Evolutionary conservation across 352 stramenopile genomes (phyloP), one percentile per base, ranked within the genome.

Genomic region (Phytophthora meadii): DNA sequence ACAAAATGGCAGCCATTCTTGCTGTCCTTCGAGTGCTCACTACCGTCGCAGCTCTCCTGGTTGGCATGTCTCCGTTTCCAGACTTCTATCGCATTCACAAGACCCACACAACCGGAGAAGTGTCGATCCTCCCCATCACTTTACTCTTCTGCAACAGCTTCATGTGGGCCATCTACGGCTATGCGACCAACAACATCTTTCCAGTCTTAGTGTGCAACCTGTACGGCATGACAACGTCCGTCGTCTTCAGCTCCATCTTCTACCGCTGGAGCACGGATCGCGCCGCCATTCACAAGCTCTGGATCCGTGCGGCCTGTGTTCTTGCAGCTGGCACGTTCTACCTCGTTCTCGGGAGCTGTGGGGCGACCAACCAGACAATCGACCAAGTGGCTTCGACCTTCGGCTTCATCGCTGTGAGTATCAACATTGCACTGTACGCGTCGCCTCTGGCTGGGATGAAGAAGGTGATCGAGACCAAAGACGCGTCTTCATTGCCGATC

Each of bases 121-220:
- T 73, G 32, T 77, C 68, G 5, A 63, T 76, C 36, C 40, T 81
- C 10, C 68, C 72, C 17, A 62, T 73, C 37, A 73, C 54, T 6
- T 32, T 70, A 17, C 40, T 80, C n/a, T 75, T 77, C 47, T 70
- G 54, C 34, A 77, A 77, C 46, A 69, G 68, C 57, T 74, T 74
- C 51, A 68, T 79, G 42, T 74, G 61, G 67, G 70, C 69, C 12
- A 68, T 87, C 46, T 84, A 79, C 30, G 74, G 76, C 25, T 83
- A 69, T 45, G 49, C 71, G 27, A 70, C 56, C 0, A 51, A 76
- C 50, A 74, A 76, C 52, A 65, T 75, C 28, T 68, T 77, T 19
- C 72, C 72, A 12, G 58, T 79, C 4, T 44, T 76, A 36, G 61
- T 66, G 22, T 73, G 64, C 48, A 70, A 72, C 34, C 10, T 65